Percentiles rank a stretch among this genome's conserved stretches.
Conservation (phyloP, 1,284 basidiomycete species). For the Boletus nobilissimus region DNA sequence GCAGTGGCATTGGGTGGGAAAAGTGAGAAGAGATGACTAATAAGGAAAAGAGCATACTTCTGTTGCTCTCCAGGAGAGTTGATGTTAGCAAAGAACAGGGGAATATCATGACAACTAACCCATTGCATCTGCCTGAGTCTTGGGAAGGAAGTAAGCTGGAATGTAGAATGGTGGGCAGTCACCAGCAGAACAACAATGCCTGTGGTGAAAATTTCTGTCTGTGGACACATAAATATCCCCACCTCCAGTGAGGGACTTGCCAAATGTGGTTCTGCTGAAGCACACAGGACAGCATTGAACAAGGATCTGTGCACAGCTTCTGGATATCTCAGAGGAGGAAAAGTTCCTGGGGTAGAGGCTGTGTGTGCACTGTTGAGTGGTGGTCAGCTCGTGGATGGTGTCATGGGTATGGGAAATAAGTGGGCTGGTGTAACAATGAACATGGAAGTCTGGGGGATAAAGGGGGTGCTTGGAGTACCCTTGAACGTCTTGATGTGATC, state of each 20-base stretch:
- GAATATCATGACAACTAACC: background rate
- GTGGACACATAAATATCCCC: background rate
- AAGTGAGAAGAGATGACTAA: background rate
- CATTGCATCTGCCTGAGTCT: slow-evolving; percentile 3
- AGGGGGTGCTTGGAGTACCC: too few species aligned
- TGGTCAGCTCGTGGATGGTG: too few species aligned
- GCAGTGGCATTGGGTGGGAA: background rate
- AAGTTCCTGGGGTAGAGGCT: background rate
- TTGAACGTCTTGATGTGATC: too few species aligned
- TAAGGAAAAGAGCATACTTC: too few species aligned
- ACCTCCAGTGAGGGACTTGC: background rate
- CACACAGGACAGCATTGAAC: slow-evolving; percentile 7
- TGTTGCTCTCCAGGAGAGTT: background rate
- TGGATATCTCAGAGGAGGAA: background rate
- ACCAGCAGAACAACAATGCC: slow-evolving; percentile 1
- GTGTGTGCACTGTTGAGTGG: background rate
- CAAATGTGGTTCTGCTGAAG: background rate
- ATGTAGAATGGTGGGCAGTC: slow-evolving; percentile 8
- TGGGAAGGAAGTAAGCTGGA: slow-evolving; percentile 15
- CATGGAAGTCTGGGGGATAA: too few species aligned
- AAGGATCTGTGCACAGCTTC: background rate
- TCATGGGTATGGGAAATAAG: too few species aligned
- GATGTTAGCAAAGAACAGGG: background rate
- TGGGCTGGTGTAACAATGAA: too few species aligned
- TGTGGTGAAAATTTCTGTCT: slow-evolving; percentile 3